Base-by-base conservation (phyloP, 441 rosid genomes). In the Pelargonium myrrhifolium region DNA sequence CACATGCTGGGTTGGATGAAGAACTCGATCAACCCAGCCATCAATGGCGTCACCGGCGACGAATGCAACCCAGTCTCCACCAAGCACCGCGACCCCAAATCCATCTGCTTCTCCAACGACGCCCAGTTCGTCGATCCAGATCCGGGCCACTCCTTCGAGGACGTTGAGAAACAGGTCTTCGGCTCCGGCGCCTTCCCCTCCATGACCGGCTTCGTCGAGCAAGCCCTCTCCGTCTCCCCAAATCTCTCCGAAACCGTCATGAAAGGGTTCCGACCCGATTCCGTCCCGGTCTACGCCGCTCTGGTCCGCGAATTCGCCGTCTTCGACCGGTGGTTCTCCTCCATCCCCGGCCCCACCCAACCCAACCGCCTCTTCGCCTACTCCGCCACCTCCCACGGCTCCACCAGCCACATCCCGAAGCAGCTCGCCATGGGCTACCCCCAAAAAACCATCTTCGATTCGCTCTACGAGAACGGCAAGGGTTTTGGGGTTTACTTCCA, bases 1-100 rank as follows among this genome's bases (percentile, higher is more conserved):
- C 98, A 90, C 68, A 88, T 93, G 88, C 74, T 93, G 24, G 98
- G 96, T 1, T 93, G 98, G 98, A 93, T 93, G 98, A 93, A 86
- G 85, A 87, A 90, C 69, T 67, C 82, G 12, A 72, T 89, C 6
- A 82, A 87, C 72, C 96, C 94, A 8, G 24, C 65, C 10, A 89
- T 89, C 65, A 76, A 90, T 80, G 98, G 98, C 1, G 97, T 93
- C 56, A 86, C 90, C 1, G 96, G 98, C 15, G 74, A 72, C 4
- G 98, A 93, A 79, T 93, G 98, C 83, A 93, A 93, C 75, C 84
- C 90, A 22, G 71, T 90, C 22, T 81, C 88, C 5, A 84, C 93
- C 37, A 77, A 75, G 24, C 71, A 66, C 65, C 45, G 78, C 4
- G 39, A 40, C 43, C 74, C 78, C 0, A 37, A 80, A 66, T 72